These are phyloP conservation scores for Rosellinia necatrix DNA, from an alignment of 2,329 filamentous ascomycete genomes.

Conservation along the genomic window DNA sequence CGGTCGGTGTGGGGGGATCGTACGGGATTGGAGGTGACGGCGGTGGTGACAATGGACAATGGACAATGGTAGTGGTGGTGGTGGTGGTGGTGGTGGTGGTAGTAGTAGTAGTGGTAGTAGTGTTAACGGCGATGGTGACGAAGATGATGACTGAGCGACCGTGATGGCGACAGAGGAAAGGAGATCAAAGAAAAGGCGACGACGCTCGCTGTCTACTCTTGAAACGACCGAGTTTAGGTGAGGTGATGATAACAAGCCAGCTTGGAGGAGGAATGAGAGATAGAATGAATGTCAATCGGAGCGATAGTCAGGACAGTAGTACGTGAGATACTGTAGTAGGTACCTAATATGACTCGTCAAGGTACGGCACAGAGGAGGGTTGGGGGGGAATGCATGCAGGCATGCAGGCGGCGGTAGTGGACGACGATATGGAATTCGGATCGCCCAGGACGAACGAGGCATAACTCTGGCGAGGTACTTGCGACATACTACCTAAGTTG, in stretches of 20 bases:
- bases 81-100: not conserved
- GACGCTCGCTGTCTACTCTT: slow-evolving; percentile 7
- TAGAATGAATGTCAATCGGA: not conserved
- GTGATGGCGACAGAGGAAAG: slow-evolving; percentile 5
- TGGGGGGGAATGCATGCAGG: too few relatives aligned
- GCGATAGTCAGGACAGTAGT: not conserved
- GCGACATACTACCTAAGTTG: too few relatives aligned
- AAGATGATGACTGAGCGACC: too few relatives aligned
- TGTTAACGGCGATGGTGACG: not conserved
- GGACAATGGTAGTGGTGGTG: too few relatives aligned
- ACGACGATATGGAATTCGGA: too few relatives aligned
- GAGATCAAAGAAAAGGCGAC: slow-evolving; percentile 9
- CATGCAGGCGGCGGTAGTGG: slow-evolving; percentile 7
- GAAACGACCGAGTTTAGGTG: slow-evolving; percentile 12
- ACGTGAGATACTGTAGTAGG: not conserved
- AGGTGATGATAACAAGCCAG: slow-evolving; percentile 18
- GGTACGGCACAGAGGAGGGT: slow-evolving; percentile 4
- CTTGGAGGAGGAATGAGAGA: slow-evolving; percentile 16
- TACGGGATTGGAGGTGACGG: not conserved
- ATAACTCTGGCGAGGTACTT: too few relatives aligned
- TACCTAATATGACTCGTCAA: slow-evolving; percentile 6
- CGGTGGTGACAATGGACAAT: not conserved
- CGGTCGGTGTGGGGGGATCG: not conserved
- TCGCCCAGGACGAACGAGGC: too few relatives aligned
- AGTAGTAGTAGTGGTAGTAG: not conserved